Percentiles rank a stretch among this genome's conserved stretches.
Conservation (phyloP, 2,329 filamentous ascomycete species). For the Penicillium sp. region DNA sequence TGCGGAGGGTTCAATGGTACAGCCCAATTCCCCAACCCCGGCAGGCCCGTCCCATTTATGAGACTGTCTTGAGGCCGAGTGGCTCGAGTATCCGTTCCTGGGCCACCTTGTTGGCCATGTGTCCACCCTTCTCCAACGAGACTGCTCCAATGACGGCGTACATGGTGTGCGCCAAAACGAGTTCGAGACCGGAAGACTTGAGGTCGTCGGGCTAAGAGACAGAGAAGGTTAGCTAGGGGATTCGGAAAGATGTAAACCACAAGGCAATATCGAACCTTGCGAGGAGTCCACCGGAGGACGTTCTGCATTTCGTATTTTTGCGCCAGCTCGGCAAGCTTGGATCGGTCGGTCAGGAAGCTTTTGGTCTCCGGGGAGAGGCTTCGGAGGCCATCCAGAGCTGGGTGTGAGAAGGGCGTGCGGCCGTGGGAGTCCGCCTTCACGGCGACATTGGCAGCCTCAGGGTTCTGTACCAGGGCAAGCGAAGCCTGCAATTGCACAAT, state of each 20-base stretch:
- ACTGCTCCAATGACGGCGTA: conserved; percentile 89
- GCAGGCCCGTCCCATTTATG: conserved; percentile 28
- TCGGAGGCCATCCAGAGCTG: conserved; percentile 73
- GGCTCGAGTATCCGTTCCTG: conserved; percentile 74
- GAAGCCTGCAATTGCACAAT: conserved; percentile 70
- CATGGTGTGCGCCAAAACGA: conserved; percentile 76
- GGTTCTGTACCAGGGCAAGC: conserved; percentile 62
- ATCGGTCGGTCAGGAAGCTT: conserved; percentile 65
- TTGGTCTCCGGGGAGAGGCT: conserved; percentile 71
- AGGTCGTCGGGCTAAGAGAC: conserved; percentile 67
- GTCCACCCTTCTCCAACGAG: conserved; percentile 83
- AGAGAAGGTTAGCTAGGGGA: conserved; percentile 8
- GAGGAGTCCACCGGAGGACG: conserved; percentile 88
- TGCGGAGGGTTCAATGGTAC: conserved; percentile 31
- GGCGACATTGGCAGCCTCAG: conserved; percentile 42
- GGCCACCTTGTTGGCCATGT: conserved; percentile 74
- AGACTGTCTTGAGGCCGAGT: conserved; percentile 47
- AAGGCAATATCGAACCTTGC: conserved; percentile 64
- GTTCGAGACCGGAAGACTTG: conserved; percentile 72
- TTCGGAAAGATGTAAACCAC: conserved; percentile 20
- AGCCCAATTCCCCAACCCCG: conserved; percentile 24
- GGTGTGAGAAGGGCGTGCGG: conserved; percentile 71
- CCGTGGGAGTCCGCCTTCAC: conserved; percentile 58
- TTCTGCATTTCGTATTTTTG: conserved; percentile 71
- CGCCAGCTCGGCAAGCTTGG: conserved; percentile 71